Conservation (phyloP, 805 yeast genomes). For the Monosporozyma yasuniensis region DNA sequence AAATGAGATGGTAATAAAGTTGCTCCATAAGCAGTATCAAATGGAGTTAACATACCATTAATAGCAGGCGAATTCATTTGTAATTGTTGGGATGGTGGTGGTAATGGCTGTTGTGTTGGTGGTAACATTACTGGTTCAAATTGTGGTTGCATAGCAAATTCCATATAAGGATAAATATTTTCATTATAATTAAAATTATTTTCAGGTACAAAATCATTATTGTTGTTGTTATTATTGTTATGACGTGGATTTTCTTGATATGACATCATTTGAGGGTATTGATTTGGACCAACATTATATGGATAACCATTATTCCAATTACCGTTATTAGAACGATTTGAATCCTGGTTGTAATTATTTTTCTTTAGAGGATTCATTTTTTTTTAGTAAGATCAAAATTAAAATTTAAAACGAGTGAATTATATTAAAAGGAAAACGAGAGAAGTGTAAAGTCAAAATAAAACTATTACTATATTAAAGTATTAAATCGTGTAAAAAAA, state of each 20-base stretch:
- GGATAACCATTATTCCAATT: neutral
- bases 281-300: neutral
- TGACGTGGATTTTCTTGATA: neutral
- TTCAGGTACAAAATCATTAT: neutral
- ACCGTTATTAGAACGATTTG: neutral
- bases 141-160: conserved; percentile 1
- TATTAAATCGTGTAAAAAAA: too few species aligned
- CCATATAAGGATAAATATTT: neutral
- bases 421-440: too few species aligned
- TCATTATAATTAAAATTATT: neutral
- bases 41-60: conserved; percentile 42
- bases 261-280: neutral
- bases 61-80: conserved; percentile 11
- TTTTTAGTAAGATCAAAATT: too few species aligned
- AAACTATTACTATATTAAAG: too few species aligned
- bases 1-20: conserved; percentile 57
- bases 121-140: neutral
- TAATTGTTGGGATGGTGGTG: neutral
- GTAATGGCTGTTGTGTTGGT: conserved; percentile 2
- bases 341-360: neutral
- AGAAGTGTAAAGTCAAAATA: neutral
- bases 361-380: neutral
- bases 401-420: too few species aligned
- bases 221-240: neutral
- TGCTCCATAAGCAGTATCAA: conserved; percentile 51